A percentile compares a stretch with the other conserved stretches of the same genome.
Evolutionary conservation across 164 flowering plant genomes (phyloP).

Genomic region (Litsea cubeba): DNA sequence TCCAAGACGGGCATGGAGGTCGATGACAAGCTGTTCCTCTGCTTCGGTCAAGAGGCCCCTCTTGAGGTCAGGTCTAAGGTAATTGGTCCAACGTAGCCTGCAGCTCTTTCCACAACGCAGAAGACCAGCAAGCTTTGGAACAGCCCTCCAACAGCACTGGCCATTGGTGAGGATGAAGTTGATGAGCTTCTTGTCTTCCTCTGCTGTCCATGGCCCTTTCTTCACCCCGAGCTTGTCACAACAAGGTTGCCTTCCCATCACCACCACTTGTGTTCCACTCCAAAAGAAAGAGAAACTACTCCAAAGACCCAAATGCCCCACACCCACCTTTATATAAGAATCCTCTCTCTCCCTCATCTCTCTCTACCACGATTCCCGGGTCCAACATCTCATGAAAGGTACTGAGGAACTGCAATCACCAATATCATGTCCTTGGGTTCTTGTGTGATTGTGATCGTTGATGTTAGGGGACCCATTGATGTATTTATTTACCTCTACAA

Average conservation of each 20-base stretch:
- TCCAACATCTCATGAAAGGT: conserved; percentile 47
- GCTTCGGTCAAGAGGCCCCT: conserved; percentile 74
- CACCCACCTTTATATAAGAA: conserved; percentile 47
- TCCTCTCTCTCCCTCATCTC: conserved; percentile 3
- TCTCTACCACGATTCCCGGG: conserved; percentile 16
- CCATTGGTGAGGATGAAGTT: conserved; percentile 82
- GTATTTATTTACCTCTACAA: not conserved
- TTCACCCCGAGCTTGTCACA: conserved; percentile 92
- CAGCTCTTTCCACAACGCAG: conserved; percentile 92
- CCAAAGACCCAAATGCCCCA: conserved; percentile 27
- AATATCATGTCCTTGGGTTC: conserved; percentile 26
- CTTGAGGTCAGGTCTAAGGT: conserved; percentile 86
- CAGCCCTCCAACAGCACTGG: conserved; percentile 94
- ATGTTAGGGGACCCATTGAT: conserved; percentile 18
- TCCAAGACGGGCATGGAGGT: conserved; percentile 88
- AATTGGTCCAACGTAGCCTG: conserved; percentile 91
- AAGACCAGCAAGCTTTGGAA: conserved; percentile 88
- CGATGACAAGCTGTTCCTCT: conserved; percentile 79
- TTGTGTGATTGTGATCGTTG: conserved; percentile 24
- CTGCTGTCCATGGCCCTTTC: conserved; percentile 96
- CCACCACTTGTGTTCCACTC: not conserved
- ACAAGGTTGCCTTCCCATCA: conserved; percentile 91
- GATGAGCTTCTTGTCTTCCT: conserved; percentile 89
- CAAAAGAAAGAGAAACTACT: conserved; percentile 2
- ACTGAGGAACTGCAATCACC: conserved; percentile 44